Evolutionary conservation across 164 flowering plant species (phyloP), one percentile per base, ranked within the genome.

Genomic region (Protea cynaroides): DNA sequence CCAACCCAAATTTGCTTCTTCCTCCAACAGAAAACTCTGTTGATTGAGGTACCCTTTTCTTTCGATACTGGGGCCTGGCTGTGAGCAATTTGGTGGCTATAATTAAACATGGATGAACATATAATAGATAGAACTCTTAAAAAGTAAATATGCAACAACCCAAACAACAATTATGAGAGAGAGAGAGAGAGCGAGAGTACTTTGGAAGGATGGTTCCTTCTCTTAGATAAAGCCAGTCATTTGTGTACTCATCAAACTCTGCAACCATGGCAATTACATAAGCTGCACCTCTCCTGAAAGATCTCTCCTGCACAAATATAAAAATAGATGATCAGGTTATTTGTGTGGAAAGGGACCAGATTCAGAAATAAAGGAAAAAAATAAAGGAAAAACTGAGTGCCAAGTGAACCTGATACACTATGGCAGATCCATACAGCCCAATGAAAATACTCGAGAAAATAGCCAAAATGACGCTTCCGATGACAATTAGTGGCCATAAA

Each of bases 241-340:
- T 93, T 17, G 98, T 90, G 79, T 88, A 90, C 83, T 93, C 96
- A 50, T 93, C 98, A 65, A 93, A 93, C 72, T 88, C 97, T 4
- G 92, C 92, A 70, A 93, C 89, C 94, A 88, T 86, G 22, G 97
- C 96, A 74, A 93, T 75, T 61, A 86, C 82, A 74, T 85, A 93
- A 37, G 97, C 89, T 55, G 81, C 67, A 56, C 96, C 96, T 82
- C 84, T 81, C 38, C 75, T 61, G 47, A 92, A 89, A 22, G 96
- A 92, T 71, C 87, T 81, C 70, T 92, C 98, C 98, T 89, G 79
- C 65, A 72, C 38, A 50, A 63, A 59, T 40, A 57, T 54, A 59
- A 52, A 61, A 22, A 23, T 25, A 34, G 24, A 66, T 47, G 37
- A 29, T 3, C 23, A 59, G 55, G 46, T 22, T 44, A 1, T 17